Percentiles rank a stretch among this genome's conserved stretches.
These are phyloP conservation scores for Oxyria digyna DNA, from an alignment of 148 eudicot species.

Conservation along the genomic window DNA sequence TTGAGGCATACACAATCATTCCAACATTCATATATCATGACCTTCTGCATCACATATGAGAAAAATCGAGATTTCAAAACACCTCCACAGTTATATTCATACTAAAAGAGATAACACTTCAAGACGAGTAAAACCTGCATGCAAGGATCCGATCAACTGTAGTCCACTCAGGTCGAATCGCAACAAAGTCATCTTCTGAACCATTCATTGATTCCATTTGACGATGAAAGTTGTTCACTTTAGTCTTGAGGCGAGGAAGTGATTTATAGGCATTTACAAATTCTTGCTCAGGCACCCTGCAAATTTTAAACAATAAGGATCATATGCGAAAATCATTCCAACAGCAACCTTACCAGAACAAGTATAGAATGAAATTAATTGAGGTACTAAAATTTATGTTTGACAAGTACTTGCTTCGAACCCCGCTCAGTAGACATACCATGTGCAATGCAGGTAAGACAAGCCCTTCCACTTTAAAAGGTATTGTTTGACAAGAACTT, in stretches of 20 bases:
- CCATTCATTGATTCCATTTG: slow-evolving; percentile 50
- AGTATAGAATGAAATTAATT: background rate
- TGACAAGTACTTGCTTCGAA: too few species aligned
- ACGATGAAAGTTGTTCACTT: slow-evolving; percentile 78
- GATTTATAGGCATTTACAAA: slow-evolving; percentile 76
- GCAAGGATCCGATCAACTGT: slow-evolving; percentile 91
- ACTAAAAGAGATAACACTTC: background rate
- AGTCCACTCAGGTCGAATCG: slow-evolving; percentile 93
- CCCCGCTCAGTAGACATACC: slow-evolving; percentile 29
- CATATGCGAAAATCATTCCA: background rate
- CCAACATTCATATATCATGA: background rate
- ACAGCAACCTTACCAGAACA: background rate
- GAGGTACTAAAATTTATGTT: background rate
- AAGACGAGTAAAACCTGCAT: slow-evolving; percentile 56
- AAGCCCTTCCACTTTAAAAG: slow-evolving; percentile 94
- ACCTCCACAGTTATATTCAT: background rate
- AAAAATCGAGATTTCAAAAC: background rate
- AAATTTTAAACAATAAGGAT: background rate
- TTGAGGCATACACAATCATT: background rate
- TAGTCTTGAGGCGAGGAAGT: slow-evolving; percentile 80
- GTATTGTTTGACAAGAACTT: slow-evolving; percentile 73
- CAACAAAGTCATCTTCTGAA: slow-evolving; percentile 73
- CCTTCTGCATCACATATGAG: background rate
- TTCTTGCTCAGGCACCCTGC: slow-evolving; percentile 89
- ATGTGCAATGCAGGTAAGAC: slow-evolving; percentile 93